Percentiles rank a stretch among this genome's conserved stretches.
phyloP scores from a whole-genome alignment of 345 rosid species.

The Bruguiera parviflora region DNA sequence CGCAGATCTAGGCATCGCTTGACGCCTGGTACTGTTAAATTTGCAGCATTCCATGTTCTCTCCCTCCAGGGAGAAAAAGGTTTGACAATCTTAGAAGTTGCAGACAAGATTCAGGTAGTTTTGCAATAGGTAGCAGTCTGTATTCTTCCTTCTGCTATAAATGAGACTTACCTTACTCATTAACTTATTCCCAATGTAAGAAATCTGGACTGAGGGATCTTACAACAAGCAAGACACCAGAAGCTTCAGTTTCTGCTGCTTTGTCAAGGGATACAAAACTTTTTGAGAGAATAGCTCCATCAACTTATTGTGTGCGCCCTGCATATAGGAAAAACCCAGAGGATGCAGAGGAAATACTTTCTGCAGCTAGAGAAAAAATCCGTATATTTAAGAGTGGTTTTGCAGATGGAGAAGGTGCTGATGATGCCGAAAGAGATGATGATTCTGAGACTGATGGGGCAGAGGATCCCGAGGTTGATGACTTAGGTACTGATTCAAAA shows the following conservation, averaged over 20 bases:
- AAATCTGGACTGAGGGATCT: slow-evolving; percentile 91
- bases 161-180: slow-evolving; percentile 1
- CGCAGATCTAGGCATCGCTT: slow-evolving; percentile 87
- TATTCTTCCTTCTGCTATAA: neutral
- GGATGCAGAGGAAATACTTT: slow-evolving; percentile 66
- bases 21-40: slow-evolving; percentile 95
- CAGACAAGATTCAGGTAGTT: slow-evolving; percentile 84
- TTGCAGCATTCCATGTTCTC: slow-evolving; percentile 86
- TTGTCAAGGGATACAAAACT: slow-evolving; percentile 88
- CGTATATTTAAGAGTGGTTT: slow-evolving; percentile 55
- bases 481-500: slow-evolving; percentile 46
- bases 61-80: slow-evolving; percentile 78
- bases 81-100: slow-evolving; percentile 76
- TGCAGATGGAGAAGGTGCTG: slow-evolving; percentile 71
- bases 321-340: slow-evolving; percentile 72
- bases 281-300: slow-evolving; percentile 92
- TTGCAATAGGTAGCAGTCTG: neutral
- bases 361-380: slow-evolving; percentile 76
- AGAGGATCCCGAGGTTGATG: slow-evolving; percentile 74
- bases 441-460: slow-evolving; percentile 80
- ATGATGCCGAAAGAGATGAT: slow-evolving; percentile 79
- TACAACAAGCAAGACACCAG: slow-evolving; percentile 91
- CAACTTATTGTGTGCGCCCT: slow-evolving; percentile 83
- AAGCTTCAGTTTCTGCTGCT: slow-evolving; percentile 94
- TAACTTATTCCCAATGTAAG: slow-evolving; percentile 30